Evolutionary conservation across 352 stramenopile genomes (phyloP), one percentile per base, ranked within the genome.

Genomic region (Globisporangium apiculatum): DNA sequence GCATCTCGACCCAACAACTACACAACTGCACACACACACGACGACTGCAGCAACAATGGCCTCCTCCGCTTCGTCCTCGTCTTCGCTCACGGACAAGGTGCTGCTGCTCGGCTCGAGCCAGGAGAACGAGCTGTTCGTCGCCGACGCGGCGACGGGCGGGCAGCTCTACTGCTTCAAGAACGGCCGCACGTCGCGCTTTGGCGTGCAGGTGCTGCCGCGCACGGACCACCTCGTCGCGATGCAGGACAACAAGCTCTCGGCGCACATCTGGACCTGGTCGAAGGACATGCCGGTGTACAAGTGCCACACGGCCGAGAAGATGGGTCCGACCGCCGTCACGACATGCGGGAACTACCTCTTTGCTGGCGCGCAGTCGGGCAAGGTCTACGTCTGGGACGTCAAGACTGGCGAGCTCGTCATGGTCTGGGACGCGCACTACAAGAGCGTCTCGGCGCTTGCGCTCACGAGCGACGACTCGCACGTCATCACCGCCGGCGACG

Each of bases 361-460:
- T 53, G 80, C 69, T 7, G 86, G 86, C 6, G 83, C 77, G 15
- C 65, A 75, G n/a, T 91, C 80, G 2, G 86, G 86, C 54, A 90
- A 91, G 62, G 70, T 95, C 50, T 94, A 93, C 66, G 69, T 94
- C 7, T 95, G 83, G 86, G 81, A 91, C 51, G 72, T 92, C 54
- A 86, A 85, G 58, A 91, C 82, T 0, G 86, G 86, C 51, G 79
- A 87, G 60, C 73, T 95, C 53, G 64, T 91, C 18, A 82, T 76
- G 36, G 81, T 88, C 40, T 93, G 83, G 64, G 84, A 95, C 53
- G 86, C 81, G 5, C 86, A 95, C 64, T 95, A 93, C 76, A 95
- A 95, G 76, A 79, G 71, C 57, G 76, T 91, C 35, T 80, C 73
- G 15, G 81, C 79, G 9, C 55, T 95, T 17, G 60, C 67, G 24